Conservation (phyloP, 2,329 filamentous ascomycete genomes). For the Botrytis medusae region DNA sequence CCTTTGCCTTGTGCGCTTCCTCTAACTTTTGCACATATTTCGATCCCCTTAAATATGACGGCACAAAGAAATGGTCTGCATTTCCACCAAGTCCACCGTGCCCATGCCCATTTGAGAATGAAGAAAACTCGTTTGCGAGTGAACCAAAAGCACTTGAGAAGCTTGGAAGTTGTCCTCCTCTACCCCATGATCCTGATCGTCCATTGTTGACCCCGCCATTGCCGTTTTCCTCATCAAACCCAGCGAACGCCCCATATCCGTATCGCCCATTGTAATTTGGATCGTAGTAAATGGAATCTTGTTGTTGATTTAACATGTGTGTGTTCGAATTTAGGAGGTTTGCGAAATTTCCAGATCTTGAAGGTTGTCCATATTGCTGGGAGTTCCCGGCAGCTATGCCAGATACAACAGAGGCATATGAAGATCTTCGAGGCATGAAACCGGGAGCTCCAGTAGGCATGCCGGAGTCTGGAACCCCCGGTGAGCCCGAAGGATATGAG, state of each 20-base stretch:
- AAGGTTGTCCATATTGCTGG: constrained; percentile 31
- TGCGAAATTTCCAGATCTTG: constrained; percentile 38
- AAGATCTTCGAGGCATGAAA: constrained; percentile 52
- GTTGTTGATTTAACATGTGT: constrained; percentile 26
- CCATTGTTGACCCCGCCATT: constrained; percentile 32
- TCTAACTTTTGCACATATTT: constrained; percentile 76
- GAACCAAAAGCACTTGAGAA: constrained; percentile 40
- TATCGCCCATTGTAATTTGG: constrained; percentile 33
- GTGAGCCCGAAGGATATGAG: constrained; percentile 38
- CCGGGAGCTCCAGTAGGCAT: constrained; percentile 41
- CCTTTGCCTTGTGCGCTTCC: constrained; percentile 64
- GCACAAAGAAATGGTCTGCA: constrained; percentile 66
- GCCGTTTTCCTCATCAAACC: constrained; percentile 35
- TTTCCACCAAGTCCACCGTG: constrained; percentile 29
- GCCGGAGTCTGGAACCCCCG: constrained; percentile 36
- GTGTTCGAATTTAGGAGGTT: constrained; percentile 32
- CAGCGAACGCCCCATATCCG: constrained; percentile 27
- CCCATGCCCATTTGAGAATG: constrained; percentile 36
- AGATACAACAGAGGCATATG: constrained; percentile 61
- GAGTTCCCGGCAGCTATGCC: constrained; percentile 44
- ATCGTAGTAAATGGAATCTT: constrained; percentile 36
- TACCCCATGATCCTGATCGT: constrained; percentile 34
- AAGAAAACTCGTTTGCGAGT: constrained; percentile 28
- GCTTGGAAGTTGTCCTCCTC: constrained; percentile 37
- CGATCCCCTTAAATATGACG: constrained; percentile 78